Evolutionary conservation across 1,284 basidiomycete species (phyloP), one percentile per base, ranked within the genome.

Genomic region (Ganoderma sp.): DNA sequence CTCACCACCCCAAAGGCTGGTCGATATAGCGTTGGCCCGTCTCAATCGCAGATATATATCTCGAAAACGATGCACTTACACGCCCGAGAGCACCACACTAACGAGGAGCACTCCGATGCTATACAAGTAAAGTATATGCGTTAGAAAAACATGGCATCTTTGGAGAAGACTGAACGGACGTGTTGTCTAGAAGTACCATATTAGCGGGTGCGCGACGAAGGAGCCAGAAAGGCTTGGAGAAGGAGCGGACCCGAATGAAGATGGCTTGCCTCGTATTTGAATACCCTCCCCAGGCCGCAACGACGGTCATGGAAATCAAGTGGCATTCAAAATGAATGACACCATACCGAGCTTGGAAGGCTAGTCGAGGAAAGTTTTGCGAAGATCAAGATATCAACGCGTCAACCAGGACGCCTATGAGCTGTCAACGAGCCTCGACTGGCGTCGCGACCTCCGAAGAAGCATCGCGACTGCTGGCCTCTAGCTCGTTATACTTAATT

Each of bases 71-170:
- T 32, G 42, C 3, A 71, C 83, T 74, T 74, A 84, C 85, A 82
- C 77, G 50, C 80, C 84, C 61, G 84, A 83, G 65, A 81, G 78
- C 48, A 86, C 80, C 37, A 85, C 83, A 52, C 85, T 84, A 34
- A 88, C 76, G 58, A 84, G 81, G 39, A 82, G 78, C 25, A 83
- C 85, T 14, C 87, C 87, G 65, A 84, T 73, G 32, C 87, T 74
- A 37, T n/a, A 32, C 25, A 66, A 6, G 28, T 37, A 7, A 17
- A 56, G 63, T 41, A 45, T 58, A 34, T 43, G 17, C 14, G 48
- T 39, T 37, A 1, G 25, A 17, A 25, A 25, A 25, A 17, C 4
- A 42, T 50, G 58, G 9, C 17, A 32, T n/a, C 39, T 63, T 6
- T 12, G 41, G 42, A 4, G n/a, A 48, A 59, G 22, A 22, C 10